Evolutionary conservation across 495 filamentous ascomycete genomes (phyloP).

Genomic region (Daldinia vernicosa): DNA sequence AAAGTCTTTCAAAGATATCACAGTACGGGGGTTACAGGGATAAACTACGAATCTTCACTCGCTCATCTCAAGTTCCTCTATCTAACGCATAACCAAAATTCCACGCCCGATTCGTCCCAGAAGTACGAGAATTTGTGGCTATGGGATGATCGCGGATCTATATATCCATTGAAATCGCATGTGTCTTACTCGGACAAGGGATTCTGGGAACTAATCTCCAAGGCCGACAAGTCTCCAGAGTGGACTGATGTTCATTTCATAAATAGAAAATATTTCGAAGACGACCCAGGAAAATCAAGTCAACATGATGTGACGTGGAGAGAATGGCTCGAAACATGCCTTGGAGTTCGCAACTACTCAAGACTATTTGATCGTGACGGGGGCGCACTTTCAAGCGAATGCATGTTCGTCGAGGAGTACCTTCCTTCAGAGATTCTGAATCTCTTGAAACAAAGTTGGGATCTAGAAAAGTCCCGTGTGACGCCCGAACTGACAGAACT

Average conservation of each 20-base stretch:
- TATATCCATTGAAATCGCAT: not conserved
- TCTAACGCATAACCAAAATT: constrained; percentile 31
- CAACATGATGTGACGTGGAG: constrained; percentile 17
- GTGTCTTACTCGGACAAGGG: not conserved
- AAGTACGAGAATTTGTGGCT: constrained; percentile 17
- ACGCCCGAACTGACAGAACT: not conserved
- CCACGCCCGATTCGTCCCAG: not conserved
- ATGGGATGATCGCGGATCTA: not conserved
- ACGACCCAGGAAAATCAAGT: constrained; percentile 1
- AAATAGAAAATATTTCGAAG: constrained; percentile 30
- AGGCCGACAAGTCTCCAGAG: not conserved
- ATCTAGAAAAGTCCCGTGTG: not conserved
- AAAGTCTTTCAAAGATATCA: constrained; percentile 15
- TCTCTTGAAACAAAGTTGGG: constrained; percentile 40
- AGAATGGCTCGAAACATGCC: constrained; percentile 20
- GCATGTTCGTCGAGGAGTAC: constrained; percentile 39
- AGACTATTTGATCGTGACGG: not conserved
- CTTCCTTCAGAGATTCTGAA: constrained; percentile 44
- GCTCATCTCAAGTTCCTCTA: constrained; percentile 48
- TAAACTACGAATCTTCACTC: constrained; percentile 31
- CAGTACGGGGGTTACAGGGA: not conserved
- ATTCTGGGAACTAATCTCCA: constrained; percentile 32
- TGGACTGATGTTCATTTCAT: constrained; percentile 27
- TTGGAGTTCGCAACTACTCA: constrained; percentile 17
- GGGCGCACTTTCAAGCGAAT: constrained; percentile 37